These are phyloP conservation scores for Hygrophila difformis DNA, from an alignment of 257 asterid genomes.

Conservation along the genomic window DNA sequence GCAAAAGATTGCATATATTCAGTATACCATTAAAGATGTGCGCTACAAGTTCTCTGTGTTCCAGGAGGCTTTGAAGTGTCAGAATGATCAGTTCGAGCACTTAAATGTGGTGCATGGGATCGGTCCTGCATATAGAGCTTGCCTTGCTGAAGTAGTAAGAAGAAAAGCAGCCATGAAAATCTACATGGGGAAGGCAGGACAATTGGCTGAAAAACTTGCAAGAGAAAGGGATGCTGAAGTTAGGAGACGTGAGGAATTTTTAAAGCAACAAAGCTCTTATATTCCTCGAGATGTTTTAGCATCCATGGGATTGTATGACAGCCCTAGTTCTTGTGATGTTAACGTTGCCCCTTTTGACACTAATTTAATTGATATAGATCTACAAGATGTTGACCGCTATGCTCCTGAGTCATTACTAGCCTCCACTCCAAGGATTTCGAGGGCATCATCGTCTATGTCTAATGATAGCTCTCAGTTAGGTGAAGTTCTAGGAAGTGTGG, in stretches of 20 bases:
- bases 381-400: conserved; percentile 69
- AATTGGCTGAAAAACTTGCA: conserved; percentile 88
- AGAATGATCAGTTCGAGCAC: conserved; percentile 76
- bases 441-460: conserved; percentile 48
- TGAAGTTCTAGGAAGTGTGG: conserved; percentile 37
- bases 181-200: conserved; percentile 96
- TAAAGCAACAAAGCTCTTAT: conserved; percentile 51
- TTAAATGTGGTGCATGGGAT: conserved; percentile 78
- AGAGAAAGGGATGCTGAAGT: conserved; percentile 71
- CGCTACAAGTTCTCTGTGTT: conserved; percentile 79
- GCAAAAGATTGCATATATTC: conserved; percentile 88
- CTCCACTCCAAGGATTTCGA: conserved; percentile 34
- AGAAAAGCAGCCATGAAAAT: conserved; percentile 85
- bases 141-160: conserved; percentile 92
- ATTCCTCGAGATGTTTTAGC: conserved; percentile 82
- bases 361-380: conserved; percentile 63
- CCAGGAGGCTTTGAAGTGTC: conserved; percentile 88
- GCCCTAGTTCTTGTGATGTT: conserved; percentile 81
- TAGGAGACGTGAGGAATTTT: conserved; percentile 75
- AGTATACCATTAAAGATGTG: conserved; percentile 70
- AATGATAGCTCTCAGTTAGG: conserved; percentile 46
- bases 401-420: conserved; percentile 84
- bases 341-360: conserved; percentile 73
- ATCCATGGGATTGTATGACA: conserved; percentile 81
- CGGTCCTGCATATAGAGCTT: conserved; percentile 82